A percentile compares a stretch with the other conserved stretches of the same genome.
phyloP scores from a whole-genome alignment of 768 basidiomycete genomes.

The Termitomyces bulborhizus region DNA sequence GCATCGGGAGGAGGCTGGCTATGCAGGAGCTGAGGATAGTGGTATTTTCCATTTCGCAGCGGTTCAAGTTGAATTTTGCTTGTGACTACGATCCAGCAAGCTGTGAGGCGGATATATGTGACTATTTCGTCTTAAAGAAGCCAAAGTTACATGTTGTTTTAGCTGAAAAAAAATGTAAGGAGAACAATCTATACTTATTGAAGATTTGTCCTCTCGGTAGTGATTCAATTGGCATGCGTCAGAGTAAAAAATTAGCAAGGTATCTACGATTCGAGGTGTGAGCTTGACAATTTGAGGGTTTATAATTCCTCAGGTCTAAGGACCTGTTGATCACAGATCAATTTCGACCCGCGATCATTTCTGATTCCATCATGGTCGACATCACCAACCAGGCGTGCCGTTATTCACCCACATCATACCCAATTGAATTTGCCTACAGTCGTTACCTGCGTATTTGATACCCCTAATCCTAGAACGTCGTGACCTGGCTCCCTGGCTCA shows the following conservation, averaged over 20 bases:
- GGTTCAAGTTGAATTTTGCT: constrained; percentile 25
- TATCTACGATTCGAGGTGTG: no score
- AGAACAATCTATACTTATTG: background rate
- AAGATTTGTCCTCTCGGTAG: background rate
- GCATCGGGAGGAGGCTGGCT: constrained; percentile 36
- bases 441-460: background rate
- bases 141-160: constrained; percentile 20
- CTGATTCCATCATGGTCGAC: background rate
- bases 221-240: background rate
- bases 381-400: background rate
- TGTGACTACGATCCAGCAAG: constrained; percentile 15
- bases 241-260: background rate
- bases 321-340: no score
- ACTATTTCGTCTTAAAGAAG: constrained; percentile 25
- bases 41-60: constrained; percentile 20
- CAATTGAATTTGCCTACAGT: background rate
- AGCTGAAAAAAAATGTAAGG: no score
- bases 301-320: no score
- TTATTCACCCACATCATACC: background rate
- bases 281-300: background rate
- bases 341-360: background rate
- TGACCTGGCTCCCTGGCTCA: background rate
- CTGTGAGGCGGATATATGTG: constrained; percentile 21
- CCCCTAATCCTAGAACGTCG: background rate
- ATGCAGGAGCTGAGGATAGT: constrained; percentile 26